Evolutionary conservation across 2,329 filamentous ascomycete genomes (phyloP).

Genomic region (Epichloe glyceriae): DNA sequence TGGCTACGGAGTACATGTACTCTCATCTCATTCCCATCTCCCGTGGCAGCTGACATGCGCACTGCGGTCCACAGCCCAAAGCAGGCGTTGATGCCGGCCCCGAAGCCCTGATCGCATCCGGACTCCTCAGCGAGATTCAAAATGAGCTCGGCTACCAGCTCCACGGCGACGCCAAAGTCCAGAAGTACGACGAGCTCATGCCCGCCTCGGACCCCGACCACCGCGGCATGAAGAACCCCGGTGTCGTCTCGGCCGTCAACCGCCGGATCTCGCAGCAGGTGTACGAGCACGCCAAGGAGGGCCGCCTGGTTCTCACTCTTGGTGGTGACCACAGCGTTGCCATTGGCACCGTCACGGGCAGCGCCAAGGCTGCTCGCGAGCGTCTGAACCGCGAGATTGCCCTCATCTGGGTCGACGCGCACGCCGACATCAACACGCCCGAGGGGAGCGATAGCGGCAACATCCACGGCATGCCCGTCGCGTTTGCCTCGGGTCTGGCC

Average conservation of each 20-base stretch:
- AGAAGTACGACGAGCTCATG: slow-evolving; percentile 66
- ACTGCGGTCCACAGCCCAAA: slow-evolving; percentile 52
- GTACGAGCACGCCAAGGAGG: slow-evolving; percentile 71
- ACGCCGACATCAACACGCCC: slow-evolving; percentile 94
- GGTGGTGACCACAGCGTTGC: slow-evolving; percentile 95
- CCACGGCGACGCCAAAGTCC: slow-evolving; percentile 69
- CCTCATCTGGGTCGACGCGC: slow-evolving; percentile 97
- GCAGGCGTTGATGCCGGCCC: slow-evolving; percentile 84
- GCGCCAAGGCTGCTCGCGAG: slow-evolving; percentile 75
- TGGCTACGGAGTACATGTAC: no score
- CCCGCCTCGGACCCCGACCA: slow-evolving; percentile 62
- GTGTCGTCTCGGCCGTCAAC: slow-evolving; percentile 75
- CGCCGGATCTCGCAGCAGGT: slow-evolving; percentile 68
- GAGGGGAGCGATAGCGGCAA: slow-evolving; percentile 84
- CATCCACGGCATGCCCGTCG: slow-evolving; percentile 95
- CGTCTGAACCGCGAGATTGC: slow-evolving; percentile 71
- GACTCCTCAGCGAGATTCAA: slow-evolving; percentile 70
- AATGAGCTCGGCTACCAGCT: slow-evolving; percentile 83
- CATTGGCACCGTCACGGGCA: slow-evolving; percentile 83
- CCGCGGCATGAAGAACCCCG: slow-evolving; percentile 90
- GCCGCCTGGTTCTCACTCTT: slow-evolving; percentile 80
- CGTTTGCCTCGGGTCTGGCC: slow-evolving; percentile 79
- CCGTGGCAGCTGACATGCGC: no score
- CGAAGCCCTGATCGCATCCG: slow-evolving; percentile 74
- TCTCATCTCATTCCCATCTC: no score